These are phyloP conservation scores for Fusarium neocosmosporiellum DNA, from an alignment of 2,329 filamentous ascomycete species.

Conservation along the genomic window DNA sequence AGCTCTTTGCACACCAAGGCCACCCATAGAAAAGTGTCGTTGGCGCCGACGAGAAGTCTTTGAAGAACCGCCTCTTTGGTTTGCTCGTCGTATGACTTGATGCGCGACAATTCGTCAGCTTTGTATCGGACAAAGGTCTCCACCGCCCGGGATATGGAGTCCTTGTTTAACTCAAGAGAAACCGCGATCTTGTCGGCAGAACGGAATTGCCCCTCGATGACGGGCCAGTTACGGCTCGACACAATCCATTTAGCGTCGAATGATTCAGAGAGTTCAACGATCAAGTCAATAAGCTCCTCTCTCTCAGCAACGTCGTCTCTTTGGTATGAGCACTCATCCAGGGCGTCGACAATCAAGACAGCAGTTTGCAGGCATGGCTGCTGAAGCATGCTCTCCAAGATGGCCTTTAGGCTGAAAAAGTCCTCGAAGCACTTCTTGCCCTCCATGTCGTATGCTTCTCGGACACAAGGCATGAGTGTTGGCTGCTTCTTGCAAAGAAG, in stretches of 20 bases:
- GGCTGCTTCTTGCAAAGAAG: conserved; percentile 51
- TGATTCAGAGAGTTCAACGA: conserved; percentile 6
- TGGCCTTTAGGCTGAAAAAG: conserved; percentile 50
- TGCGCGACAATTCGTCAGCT: conserved; percentile 43
- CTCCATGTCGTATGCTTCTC: conserved; percentile 46
- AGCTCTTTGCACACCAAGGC: conserved; percentile 39
- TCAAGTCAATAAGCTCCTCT: conserved; percentile 47
- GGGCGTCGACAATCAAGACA: conserved; percentile 57
- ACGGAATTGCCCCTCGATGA: conserved; percentile 50
- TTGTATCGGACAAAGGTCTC: conserved; percentile 49
- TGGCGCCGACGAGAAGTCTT: conserved; percentile 46
- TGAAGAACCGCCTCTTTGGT: conserved; percentile 10
- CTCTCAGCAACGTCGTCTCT: conserved; percentile 1
- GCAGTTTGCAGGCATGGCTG: conserved; percentile 16
- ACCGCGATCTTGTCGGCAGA: conserved; percentile 49
- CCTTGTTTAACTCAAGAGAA: conserved; percentile 52
- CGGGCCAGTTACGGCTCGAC: conserved; percentile 52
- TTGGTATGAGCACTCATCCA: conserved; percentile 56
- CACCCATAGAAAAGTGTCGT: conserved; percentile 49
- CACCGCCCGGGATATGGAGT: conserved; percentile 49
- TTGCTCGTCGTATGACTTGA: conserved; percentile 18
- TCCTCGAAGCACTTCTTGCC: conserved; percentile 54
- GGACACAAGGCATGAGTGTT: conserved; percentile 49
- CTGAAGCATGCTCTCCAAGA: conserved; percentile 53
- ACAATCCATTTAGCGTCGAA: conserved; percentile 53